Base-by-base conservation (phyloP, 1,284 basidiomycete genomes). In the Vanrija sp. region DNA sequence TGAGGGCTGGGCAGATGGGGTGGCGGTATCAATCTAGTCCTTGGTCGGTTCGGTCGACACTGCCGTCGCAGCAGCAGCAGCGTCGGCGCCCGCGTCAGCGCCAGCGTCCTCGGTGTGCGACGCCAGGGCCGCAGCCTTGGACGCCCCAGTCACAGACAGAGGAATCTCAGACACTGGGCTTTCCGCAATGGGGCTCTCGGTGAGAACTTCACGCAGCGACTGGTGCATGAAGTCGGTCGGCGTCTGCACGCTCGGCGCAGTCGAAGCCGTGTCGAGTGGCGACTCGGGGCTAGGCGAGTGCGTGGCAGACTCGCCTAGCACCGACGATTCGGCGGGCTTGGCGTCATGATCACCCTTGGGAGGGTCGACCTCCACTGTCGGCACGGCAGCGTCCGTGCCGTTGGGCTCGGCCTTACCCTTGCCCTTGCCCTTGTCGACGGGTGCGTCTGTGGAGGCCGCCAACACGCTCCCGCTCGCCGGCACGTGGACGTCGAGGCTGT, bases 401-500 rank as follows among this genome's bases (percentile, higher is more conserved):
- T n/a, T 42, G 40, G n/a, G n/a, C n/a, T n/a, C 40, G 5, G 40
- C n/a, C 40, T 42, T n/a, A 10, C n/a, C 19, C n/a, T n/a, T n/a
- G 40, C 19, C 40, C 40, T 42, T n/a, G 40, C 18, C 40, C 12
- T 42, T 15, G 40, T 42, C n/a, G 40, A 42, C 40, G 39, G 21
- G 21, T 23, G 14, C 39, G 19, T 7, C 40, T 19, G n/a, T 8
- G n/a, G 9, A 7, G n/a, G 5, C 14, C 12, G 34, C 12, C 9
- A 12, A 34, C 9, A 34, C 21, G 40, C 5, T 16, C 40, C n/a
- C 40, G 15, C 40, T n/a, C 40, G 40, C 40, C 5, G 40, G 40
- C 40, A 34, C 34, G 14, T 34, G 34, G 3, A 58, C 52, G 39
- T 57, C 56, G 18, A 57, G 48, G 15, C 49, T 51, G 15, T 48